Evolutionary conservation across 192 early-diverging fungal species (phyloP).

Genomic region (Coemansia umbellata): DNA sequence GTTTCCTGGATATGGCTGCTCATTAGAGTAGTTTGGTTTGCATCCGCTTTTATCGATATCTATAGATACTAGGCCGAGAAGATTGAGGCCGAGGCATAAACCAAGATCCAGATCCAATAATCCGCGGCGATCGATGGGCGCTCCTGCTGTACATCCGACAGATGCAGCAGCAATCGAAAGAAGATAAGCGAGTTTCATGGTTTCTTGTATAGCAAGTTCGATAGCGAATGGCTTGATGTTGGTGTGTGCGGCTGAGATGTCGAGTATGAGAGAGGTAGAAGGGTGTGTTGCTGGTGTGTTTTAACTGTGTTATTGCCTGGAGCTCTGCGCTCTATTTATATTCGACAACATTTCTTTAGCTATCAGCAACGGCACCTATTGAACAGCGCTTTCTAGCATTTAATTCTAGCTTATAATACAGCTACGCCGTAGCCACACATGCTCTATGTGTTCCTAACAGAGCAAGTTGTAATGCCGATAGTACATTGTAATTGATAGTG

Average conservation of each 20-base stretch:
- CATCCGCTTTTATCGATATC: constrained; percentile 23
- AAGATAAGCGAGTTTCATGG: constrained; percentile 21
- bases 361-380: no score
- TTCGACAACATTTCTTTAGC: no score
- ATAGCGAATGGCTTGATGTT: not conserved
- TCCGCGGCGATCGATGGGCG: constrained; percentile 13
- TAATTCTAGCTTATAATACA: no score
- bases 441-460: no score
- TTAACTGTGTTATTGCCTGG: no score
- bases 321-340: no score
- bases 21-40: constrained; percentile 11
- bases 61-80: constrained; percentile 24
- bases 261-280: no score
- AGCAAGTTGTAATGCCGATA: no score
- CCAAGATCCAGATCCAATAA: constrained; percentile 33
- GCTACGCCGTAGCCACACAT: no score
- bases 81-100: constrained; percentile 22
- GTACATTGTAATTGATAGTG: no score
- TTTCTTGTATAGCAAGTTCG: constrained; percentile 1
- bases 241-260: not conserved
- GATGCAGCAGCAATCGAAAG: constrained; percentile 6
- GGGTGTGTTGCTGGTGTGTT: no score
- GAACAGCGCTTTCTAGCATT: no score
- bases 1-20: constrained; percentile 8
- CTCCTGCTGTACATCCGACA: not conserved